phyloP scores from a whole-genome alignment of 495 filamentous ascomycete genomes.

The Aspergillus leporis region DNA sequence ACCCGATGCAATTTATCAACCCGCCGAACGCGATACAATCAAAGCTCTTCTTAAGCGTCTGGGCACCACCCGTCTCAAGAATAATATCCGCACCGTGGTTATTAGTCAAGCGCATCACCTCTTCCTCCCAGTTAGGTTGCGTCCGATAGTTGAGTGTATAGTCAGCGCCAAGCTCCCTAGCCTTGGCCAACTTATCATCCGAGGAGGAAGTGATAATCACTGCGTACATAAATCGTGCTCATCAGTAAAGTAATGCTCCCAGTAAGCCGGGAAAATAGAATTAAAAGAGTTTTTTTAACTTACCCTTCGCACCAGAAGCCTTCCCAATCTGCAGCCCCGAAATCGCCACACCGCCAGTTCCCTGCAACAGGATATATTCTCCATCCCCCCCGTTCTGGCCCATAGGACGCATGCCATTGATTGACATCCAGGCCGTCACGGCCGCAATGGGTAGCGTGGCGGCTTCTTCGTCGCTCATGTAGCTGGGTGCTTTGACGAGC shows the following conservation, averaged over 20 bases:
- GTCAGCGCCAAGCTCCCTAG: conserved; percentile 60
- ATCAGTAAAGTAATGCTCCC: conserved; percentile 2
- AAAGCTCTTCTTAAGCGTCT: conserved; percentile 61
- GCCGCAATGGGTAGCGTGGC: conserved; percentile 68
- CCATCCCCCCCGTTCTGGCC: conserved; percentile 61
- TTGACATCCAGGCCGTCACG: conserved; percentile 78
- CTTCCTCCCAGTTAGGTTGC: conserved; percentile 65
- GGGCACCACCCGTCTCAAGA: conserved; percentile 65
- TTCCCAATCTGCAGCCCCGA: conserved; percentile 81
- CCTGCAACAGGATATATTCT: conserved; percentile 71
- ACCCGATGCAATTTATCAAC: conserved; percentile 66
- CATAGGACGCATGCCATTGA: conserved; percentile 65
- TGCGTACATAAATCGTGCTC: conserved; percentile 12
- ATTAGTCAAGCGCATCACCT: conserved; percentile 60
- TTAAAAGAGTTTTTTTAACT: no score
- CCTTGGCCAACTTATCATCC: conserved; percentile 59
- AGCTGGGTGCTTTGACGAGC: conserved; percentile 62
- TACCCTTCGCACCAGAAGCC: conserved; percentile 69
- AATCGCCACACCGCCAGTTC: conserved; percentile 77
- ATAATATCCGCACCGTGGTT: conserved; percentile 67
- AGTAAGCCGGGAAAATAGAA: background rate
- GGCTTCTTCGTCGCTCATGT: conserved; percentile 63
- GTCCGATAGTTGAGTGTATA: conserved; percentile 69
- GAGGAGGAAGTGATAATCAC: conserved; percentile 78
- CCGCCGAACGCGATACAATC: conserved; percentile 67